These are phyloP conservation scores for Aspergillus sp. DNA, from an alignment of 2,329 filamentous ascomycete genomes.

Conservation along the genomic window DNA sequence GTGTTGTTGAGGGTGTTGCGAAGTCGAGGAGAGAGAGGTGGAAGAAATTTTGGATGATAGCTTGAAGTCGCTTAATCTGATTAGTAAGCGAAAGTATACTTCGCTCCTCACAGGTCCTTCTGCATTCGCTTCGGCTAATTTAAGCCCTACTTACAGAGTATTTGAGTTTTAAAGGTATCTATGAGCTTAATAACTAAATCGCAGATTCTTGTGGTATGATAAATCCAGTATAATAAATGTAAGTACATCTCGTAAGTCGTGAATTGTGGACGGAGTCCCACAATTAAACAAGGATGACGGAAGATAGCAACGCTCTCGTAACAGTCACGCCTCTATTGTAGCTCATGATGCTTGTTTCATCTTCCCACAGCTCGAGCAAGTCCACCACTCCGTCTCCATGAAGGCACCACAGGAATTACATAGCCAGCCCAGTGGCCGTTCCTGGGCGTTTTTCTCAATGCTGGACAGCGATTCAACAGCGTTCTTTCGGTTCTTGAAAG, in stretches of 20 bases:
- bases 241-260: not conserved
- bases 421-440: conserved; percentile 57
- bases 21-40: not conserved
- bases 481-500: conserved; percentile 31
- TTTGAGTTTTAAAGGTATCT: not conserved
- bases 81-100: not conserved
- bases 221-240: not conserved
- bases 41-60: conserved; percentile 1
- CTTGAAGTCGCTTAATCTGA: not conserved
- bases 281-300: not conserved
- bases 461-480: conserved; percentile 39
- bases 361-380: conserved; percentile 58
- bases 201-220: not conserved
- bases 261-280: not conserved
- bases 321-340: not conserved
- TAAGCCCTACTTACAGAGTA: not conserved
- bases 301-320: not conserved
- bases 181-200: not conserved
- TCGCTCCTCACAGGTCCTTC: no score
- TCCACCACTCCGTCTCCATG: conserved; percentile 67
- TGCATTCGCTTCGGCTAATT: not conserved
- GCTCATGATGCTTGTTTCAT: conserved; percentile 56
- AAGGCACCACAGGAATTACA: conserved; percentile 60
- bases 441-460: conserved; percentile 43
- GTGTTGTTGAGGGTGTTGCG: not conserved